These are phyloP conservation scores for Luzula sylvatica DNA, from an alignment of 176 grass and related monocot species.

Conservation along the genomic window DNA sequence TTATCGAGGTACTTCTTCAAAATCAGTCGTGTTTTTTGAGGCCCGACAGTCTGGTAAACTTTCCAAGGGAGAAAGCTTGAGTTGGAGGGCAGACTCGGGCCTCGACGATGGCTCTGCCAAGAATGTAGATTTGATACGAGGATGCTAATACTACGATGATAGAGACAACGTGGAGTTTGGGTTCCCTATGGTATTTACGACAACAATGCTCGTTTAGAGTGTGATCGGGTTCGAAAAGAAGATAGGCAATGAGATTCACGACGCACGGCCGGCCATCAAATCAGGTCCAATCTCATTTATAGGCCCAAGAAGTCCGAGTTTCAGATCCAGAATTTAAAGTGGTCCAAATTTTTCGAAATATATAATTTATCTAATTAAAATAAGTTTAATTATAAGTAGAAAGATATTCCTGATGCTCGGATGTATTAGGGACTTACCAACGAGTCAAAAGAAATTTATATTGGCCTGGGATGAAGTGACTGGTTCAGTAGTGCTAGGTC, in stretches of 20 bases:
- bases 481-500: background rate
- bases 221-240: conserved; percentile 25
- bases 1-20: conserved; percentile 3
- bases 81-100: conserved; percentile 8
- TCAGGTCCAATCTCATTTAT: too few relatives aligned
- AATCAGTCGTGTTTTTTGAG: conserved; percentile 19
- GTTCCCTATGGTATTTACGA: conserved; percentile 33
- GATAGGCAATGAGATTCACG: conserved; percentile 16
- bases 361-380: too few relatives aligned
- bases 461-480: background rate
- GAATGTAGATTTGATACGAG: conserved; percentile 23
- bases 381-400: too few relatives aligned
- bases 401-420: too few relatives aligned
- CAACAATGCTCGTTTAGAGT: conserved; percentile 34
- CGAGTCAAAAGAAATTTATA: too few relatives aligned
- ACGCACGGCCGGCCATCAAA: conserved; percentile 18
- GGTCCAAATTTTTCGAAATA: too few relatives aligned
- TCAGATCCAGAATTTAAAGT: too few relatives aligned
- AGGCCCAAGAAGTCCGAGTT: too few relatives aligned
- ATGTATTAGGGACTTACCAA: too few relatives aligned
- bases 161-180: conserved; percentile 38
- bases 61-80: background rate
- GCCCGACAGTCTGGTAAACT: conserved; percentile 15
- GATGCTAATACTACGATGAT: conserved; percentile 38
- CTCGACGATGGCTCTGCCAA: conserved; percentile 14